Evolutionary conservation across 306 rosid genomes (phyloP).

Genomic region (Abrus pulchellus): DNA sequence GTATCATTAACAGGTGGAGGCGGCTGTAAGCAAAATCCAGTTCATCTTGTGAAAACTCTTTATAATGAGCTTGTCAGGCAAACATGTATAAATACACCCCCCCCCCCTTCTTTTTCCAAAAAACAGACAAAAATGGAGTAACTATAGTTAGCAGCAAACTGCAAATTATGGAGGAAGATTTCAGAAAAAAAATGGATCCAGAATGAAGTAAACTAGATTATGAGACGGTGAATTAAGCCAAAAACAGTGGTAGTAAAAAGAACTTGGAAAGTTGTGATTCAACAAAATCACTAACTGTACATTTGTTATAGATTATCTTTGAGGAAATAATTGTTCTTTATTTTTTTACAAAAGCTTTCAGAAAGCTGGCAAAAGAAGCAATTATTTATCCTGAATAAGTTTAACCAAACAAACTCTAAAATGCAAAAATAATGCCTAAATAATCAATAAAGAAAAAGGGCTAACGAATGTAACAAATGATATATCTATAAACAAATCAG

Average conservation of each 20-base stretch:
- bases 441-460: slow-evolving; percentile 17
- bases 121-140: neutral
- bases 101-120: neutral
- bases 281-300: neutral
- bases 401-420: neutral
- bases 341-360: neutral
- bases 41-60: slow-evolving; percentile 51
- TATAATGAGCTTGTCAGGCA: slow-evolving; percentile 39
- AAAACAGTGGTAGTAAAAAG: slow-evolving; percentile 1
- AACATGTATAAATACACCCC: neutral
- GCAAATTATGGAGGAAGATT: slow-evolving; percentile 18
- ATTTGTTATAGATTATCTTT: neutral
- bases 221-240: neutral
- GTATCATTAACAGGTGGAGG: slow-evolving; percentile 99
- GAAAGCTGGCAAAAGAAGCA: neutral
- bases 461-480: neutral
- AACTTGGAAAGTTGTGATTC: slow-evolving; percentile 18
- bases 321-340: neutral
- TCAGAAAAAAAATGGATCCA: slow-evolving; percentile 17
- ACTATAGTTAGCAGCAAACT: slow-evolving; percentile 36
- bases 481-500: slow-evolving; percentile 8
- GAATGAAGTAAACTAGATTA: slow-evolving; percentile 31
- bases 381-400: neutral
- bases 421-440: neutral
- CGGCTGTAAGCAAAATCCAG: slow-evolving; percentile 69